Evolutionary conservation across 345 rosid species (phyloP).

Genomic region (Gossypium australe): DNA sequence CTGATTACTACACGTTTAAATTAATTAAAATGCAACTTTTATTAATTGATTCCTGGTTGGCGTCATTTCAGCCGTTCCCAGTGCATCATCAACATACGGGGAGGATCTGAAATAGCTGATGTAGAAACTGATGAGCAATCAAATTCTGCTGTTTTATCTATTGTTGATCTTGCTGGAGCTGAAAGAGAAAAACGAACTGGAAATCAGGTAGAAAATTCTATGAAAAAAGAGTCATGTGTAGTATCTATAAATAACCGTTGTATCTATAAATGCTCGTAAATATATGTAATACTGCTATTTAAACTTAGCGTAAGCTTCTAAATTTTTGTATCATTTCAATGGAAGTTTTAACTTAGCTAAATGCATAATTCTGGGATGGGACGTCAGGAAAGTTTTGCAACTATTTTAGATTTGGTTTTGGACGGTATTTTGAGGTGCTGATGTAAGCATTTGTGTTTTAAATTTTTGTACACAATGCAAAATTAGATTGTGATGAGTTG

Average conservation of each 20-base stretch:
- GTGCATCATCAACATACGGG: constrained; percentile 73
- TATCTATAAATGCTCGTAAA: neutral
- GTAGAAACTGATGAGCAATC: constrained; percentile 30
- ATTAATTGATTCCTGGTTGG: neutral
- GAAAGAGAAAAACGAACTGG: constrained; percentile 93
- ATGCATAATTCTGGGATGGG: neutral
- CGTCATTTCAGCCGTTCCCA: constrained; percentile 77
- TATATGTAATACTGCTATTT: neutral
- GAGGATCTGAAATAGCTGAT: constrained; percentile 18
- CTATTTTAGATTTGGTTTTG: neutral
- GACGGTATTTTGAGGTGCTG: neutral
- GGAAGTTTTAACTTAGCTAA: neutral
- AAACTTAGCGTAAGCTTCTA: neutral
- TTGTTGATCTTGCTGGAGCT: constrained; percentile 95
- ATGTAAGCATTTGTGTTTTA: neutral
- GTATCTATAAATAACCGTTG: neutral
- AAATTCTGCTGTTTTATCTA: constrained; percentile 48
- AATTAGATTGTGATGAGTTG: neutral
- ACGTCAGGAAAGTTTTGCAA: neutral
- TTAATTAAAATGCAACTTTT: neutral
- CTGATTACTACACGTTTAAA: neutral
- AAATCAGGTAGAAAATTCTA: constrained; percentile 37
- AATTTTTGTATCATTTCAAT: neutral
- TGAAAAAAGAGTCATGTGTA: neutral
- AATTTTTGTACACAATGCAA: neutral